These are phyloP conservation scores for Actinomortierella wolfii DNA, from an alignment of 371 early-diverging fungal species.

Conservation along the genomic window DNA sequence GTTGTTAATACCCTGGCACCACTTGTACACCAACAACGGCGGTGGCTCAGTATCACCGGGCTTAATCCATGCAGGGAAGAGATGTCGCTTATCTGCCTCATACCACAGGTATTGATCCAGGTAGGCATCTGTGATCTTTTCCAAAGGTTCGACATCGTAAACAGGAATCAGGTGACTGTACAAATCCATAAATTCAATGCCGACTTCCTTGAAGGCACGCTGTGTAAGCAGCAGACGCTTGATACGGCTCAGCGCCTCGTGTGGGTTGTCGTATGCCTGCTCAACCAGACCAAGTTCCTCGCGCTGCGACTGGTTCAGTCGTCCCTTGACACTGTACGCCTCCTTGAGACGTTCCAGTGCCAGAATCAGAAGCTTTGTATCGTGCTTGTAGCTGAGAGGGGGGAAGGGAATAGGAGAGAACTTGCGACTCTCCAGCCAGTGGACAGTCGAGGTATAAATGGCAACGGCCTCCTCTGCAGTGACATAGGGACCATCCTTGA, in stretches of 20 bases:
- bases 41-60: constrained; percentile 98
- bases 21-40: constrained; percentile 96
- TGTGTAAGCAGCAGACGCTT: constrained; percentile 97
- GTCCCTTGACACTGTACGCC: constrained; percentile 94
- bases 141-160: constrained; percentile 97
- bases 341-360: constrained; percentile 96
- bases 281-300: constrained; percentile 98
- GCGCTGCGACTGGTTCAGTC: constrained; percentile 94
- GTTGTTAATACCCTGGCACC: constrained; percentile 98
- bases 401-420: constrained; percentile 99
- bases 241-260: constrained; percentile 93
- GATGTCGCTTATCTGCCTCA: constrained; percentile 86
- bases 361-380: constrained; percentile 94
- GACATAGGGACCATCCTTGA: constrained; percentile 98
- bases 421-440: constrained; percentile 97
- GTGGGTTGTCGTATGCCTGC: constrained; percentile 97
- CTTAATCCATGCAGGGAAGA: constrained; percentile 98
- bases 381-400: constrained; percentile 98
- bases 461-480: constrained; percentile 97
- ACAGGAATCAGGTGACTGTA: constrained; percentile 96
- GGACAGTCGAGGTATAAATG: constrained; percentile 96
- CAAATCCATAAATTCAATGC: constrained; percentile 98
- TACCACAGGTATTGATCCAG: constrained; percentile 99
- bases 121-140: constrained; percentile 99
- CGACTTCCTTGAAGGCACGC: constrained; percentile 98